Conservation (phyloP, 305 asterid species). For the Lippia alba region DNA sequence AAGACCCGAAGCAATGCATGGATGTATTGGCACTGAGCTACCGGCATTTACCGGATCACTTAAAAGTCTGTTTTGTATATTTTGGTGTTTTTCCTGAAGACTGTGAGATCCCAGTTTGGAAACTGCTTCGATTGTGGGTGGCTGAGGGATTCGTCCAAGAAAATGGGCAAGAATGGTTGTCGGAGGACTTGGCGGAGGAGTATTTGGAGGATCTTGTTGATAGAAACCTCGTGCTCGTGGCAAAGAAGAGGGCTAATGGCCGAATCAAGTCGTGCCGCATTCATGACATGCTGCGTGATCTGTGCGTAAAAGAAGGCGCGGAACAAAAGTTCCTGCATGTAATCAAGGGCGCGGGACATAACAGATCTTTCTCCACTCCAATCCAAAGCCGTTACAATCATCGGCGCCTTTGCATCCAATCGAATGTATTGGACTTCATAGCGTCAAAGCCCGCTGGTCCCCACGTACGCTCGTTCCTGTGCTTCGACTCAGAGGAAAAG, state of each 20-base stretch:
- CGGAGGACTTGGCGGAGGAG: conserved; percentile 42
- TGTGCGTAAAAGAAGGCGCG: conserved; percentile 34
- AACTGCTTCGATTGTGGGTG: conserved; percentile 36
- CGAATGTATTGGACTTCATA: conserved; percentile 30
- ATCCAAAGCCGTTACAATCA: conserved; percentile 8
- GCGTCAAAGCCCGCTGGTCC: conserved; percentile 34
- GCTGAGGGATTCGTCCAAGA: conserved; percentile 46
- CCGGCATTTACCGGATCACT: conserved; percentile 37
- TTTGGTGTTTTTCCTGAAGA: conserved; percentile 45
- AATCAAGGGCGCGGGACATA: conserved; percentile 16
- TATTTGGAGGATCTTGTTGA: conserved; percentile 42
- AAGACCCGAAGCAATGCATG: conserved; percentile 37
- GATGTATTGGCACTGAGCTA: conserved; percentile 42
- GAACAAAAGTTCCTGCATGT: conserved; percentile 40
- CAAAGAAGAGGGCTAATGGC: conserved; percentile 34
- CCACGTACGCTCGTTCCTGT: conserved; percentile 41
- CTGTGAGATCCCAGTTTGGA: conserved; percentile 37
- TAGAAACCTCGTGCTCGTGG: conserved; percentile 39
- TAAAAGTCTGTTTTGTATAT: conserved; percentile 41
- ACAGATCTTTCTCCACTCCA: background rate
- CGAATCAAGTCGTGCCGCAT: conserved; percentile 38
- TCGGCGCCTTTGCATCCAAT: conserved; percentile 41
- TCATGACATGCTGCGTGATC: conserved; percentile 47
- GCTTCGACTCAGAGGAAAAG: conserved; percentile 31
- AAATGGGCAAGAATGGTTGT: conserved; percentile 22